Evolutionary conservation across 2,329 filamentous ascomycete genomes (phyloP), one percentile per base, ranked within the genome.

Genomic region (Neonectria ditissima): DNA sequence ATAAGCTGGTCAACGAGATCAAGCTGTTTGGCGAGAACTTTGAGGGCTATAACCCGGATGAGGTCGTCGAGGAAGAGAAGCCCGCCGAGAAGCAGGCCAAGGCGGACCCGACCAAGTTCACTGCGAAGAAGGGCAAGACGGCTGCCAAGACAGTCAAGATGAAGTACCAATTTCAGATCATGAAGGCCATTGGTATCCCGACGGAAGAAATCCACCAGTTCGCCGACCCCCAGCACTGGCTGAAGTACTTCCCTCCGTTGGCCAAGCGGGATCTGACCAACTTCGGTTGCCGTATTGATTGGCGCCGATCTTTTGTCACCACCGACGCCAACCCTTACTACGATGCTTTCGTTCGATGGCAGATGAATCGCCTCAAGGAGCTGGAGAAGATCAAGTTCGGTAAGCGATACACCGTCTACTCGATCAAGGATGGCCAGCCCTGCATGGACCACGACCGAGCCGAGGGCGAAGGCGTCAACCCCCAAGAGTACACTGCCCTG

Each of bases 271-370:
- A 99, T 77, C 84, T 97, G 71, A 92, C 89, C 72, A 91, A 91
- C 77, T 89, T 98, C 67, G 95, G 95, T 64, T 91, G 91, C 54
- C 86, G 94, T 72, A 92, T 98, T 74, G 96, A 98, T 78, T 99
- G 95, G 95, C 87, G 95, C 75, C 86, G 96, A 77, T 91, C 92
- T 39, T 93, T 99, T 69, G 91, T 98, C 68, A 99, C 96, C 7
- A 99, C 96, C 2, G 94, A 97, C 73, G 94, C 93, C 37, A 99
- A 99, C 80, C 94, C 93, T 5, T 98, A 96, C 83, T 99, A 97
- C 77, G 95, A 99, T 77, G 88, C 93, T 5, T 99, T 99, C 75
- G 91, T 98, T 43, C 85, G 92, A 74, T 99, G 96, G 96, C 96
- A 98, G 81, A 97, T 98, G 92, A 94, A 92, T 78, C 91, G 92